phyloP scores from a whole-genome alignment of 495 filamentous ascomycete genomes.

The Amniculicola lignicola region DNA sequence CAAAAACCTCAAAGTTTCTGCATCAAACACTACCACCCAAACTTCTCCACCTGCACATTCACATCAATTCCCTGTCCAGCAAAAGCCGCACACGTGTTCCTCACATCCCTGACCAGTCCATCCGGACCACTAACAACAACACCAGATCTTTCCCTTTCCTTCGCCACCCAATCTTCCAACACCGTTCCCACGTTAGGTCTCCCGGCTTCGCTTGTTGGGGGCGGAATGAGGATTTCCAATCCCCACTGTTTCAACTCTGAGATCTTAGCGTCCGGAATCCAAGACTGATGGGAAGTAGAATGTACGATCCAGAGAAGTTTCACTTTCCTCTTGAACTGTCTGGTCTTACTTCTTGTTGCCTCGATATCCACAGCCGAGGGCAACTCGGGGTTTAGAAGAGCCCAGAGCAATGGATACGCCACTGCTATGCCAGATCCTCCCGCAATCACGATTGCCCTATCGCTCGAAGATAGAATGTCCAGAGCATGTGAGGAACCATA shows the following conservation, averaged over 20 bases:
- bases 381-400: conserved; percentile 25
- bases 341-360: neutral
- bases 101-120: conserved; percentile 49
- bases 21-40: conserved; percentile 42
- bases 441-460: conserved; percentile 53
- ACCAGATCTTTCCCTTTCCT: conserved; percentile 38
- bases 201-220: conserved; percentile 51
- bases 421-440: conserved; percentile 64
- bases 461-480: conserved; percentile 44
- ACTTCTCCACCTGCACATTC: conserved; percentile 40
- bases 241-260: conserved; percentile 47
- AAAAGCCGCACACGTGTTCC: conserved; percentile 52
- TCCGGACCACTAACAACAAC: conserved; percentile 57
- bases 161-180: conserved; percentile 40
- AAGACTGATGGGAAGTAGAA: conserved; percentile 48
- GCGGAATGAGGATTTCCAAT: conserved; percentile 50
- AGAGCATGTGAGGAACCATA: conserved; percentile 54
- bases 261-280: conserved; percentile 50
- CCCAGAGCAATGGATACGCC: conserved; percentile 50
- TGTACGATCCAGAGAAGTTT: conserved; percentile 59
- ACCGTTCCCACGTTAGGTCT: conserved; percentile 48
- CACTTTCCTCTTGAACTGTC: conserved; percentile 40
- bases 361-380: conserved; percentile 1
- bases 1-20: too few species aligned
- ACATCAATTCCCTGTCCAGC: conserved; percentile 37